Evolutionary conservation across 192 early-diverging fungal species (phyloP), one percentile per base, ranked within the genome.

Genomic region (Coemansia sp.): DNA sequence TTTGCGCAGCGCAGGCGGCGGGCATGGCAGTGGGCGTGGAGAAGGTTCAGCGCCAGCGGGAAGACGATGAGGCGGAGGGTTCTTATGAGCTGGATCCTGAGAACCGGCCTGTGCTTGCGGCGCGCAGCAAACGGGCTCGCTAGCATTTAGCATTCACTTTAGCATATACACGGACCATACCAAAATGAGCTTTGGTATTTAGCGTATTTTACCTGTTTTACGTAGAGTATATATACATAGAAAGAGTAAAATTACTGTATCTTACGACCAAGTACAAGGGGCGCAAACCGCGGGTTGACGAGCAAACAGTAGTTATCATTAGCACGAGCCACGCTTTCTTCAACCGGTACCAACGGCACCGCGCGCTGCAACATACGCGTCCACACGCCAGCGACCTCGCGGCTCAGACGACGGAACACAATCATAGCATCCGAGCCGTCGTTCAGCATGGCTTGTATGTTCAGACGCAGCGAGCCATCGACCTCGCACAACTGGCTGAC

Each of bases 331-430:
- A 42, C 59, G 1, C 37, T 51, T 3, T 66, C 76, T 15, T 74
- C 71, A 7, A 67, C 61, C 18, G 71, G 52, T 8, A 64, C 49
- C 46, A 79, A 54, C 2, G 61, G 48, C 28, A 71, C 68, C 0
- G 68, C 40, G 20, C 58, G 71, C 48, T 59, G 53, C 38, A 80
- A 59, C 77, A 80, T 67, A 3, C 71, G 59, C 5, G 70, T 48
- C 77, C 77, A 80, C 20, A 80, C 42, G 2, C 23, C 61, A 8
- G 70, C 71, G n/a, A 31, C 38, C 36, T 80, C 77, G 17, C 57
- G 63, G 24, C 51, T 65, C 37, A 74, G 54, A 1, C 53, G 56
- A 11, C 65, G 42, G 56, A 80, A 62, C 10, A 63, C 65, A 8
- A 80, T 15, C 20, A 54, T 36, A 2, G 20, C 49, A 0, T 68